Evolutionary conservation across 495 filamentous ascomycete genomes (phyloP), one percentile per base, ranked within the genome.

Genomic region (Penicillium cataractarum): DNA sequence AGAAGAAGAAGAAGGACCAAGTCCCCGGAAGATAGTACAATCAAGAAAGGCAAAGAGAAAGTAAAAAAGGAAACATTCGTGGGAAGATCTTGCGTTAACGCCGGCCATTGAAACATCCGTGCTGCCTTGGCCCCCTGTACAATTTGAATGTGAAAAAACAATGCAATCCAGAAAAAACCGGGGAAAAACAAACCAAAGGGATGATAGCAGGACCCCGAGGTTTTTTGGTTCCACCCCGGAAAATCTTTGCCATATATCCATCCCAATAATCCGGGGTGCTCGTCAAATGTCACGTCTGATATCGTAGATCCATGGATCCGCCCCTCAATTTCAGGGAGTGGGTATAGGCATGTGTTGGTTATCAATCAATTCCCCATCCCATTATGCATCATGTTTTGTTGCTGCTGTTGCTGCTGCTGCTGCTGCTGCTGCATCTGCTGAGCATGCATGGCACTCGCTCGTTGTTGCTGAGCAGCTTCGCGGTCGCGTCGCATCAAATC

Each of bases 301-400:
- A 24, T 55, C 59, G 31, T 55, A 61, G 42, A 51, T 49, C 24
- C 55, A 61, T 35, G 31, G 3, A 29, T 24, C n/a, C 29, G 15
- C 6, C 7, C 51, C 24, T n/a, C 12, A 26, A 27, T 0, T 15
- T 6, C 4, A 13, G 10, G 0, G 9, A 4, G 42, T 3, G 21
- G 10, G n/a, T 7, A 10, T 2, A 10, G 46, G 46, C 26, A 50
- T 29, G 4, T 17, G 22, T 50, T 6, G 6, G 9, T 42, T 5
- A 21, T n/a, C 21, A 33, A 56, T 56, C 66, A 78, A 40, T 74
- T 76, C 12, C 76, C 74, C 76, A 80, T 79, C 24, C 77, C 78
- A 62, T 78, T 78, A 39, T 80, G 76, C 80, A 78, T 80, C 74
- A 80, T 80, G 55, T 76, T 78, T 57, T 81, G 78, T n/a, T n/a